Evolutionary conservation across 1,139 yeast species (phyloP), one percentile per base, ranked within the genome.

Genomic region (Candida freyschussii): DNA sequence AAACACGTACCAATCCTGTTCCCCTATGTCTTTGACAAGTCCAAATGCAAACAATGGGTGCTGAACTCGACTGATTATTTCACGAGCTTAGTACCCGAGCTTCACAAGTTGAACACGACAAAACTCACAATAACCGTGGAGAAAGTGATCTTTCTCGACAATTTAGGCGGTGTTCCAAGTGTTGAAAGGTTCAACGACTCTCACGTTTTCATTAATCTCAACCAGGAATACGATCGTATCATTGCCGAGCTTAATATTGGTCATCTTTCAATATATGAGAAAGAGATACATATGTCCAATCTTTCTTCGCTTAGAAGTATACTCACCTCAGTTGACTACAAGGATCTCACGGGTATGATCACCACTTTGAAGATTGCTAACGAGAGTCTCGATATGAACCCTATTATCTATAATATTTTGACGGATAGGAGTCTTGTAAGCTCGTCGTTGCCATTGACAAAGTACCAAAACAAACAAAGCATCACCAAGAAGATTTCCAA

Each of bases 341-440:
- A 57, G 50, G 34, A 62, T 49, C 44, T 57, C 21, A 44, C 70
- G 25, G 84, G 47, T 0, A 39, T 62, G 6, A 57, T 63, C 9
- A 60, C 68, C 0, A 58, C 67, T 2, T 30, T 50, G 13, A 38
- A 36, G 10, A 40, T 50, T 17, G 55, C 55, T 5, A 44, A 34
- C 16, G 47, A 50, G 21, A 40, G 33, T 12, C 19, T 46, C 9
- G 44, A 47, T 10, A 30, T 41, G 29, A 50, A 89, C 53, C 97
- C 98, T 1, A 72, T 91, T 24, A 75, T 91, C 9, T 86, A 87
- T 58, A 91, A 91, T 53, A 74, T 91, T 7, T 64, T 91, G 24
- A 91, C 98, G 0, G 97, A 91, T 55, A 65, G 97, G 34, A 87
- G 97, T 1, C 70, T 86, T n/a, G 79, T 91, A 12, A 86, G 96